Percentiles rank a stretch among this genome's conserved stretches.
phyloP scores from a whole-genome alignment of 192 early-diverging fungal species.

The Funneliformis mosseae region DNA sequence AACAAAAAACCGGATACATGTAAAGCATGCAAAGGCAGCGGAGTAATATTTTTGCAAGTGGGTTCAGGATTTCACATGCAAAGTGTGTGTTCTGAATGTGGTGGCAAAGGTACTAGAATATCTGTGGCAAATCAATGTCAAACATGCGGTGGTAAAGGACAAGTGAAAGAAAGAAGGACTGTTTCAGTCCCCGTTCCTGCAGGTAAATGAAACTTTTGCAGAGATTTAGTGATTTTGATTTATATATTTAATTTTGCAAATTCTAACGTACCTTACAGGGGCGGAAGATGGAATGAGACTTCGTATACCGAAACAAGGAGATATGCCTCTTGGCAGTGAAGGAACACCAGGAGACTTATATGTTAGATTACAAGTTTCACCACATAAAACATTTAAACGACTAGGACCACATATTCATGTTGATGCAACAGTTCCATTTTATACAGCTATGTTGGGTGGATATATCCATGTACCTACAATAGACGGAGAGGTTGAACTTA shows the following conservation, averaged over 20 bases:
- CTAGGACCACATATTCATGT: conserved; percentile 81
- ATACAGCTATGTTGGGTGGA: conserved; percentile 88
- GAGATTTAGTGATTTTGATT: background rate
- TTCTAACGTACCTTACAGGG: conserved; percentile 42
- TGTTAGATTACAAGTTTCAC: conserved; percentile 75
- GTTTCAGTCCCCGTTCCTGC: conserved; percentile 81
- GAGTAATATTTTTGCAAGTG: conserved; percentile 76
- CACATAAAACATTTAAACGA: conserved; percentile 78
- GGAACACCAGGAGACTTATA: conserved; percentile 84
- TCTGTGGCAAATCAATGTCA: conserved; percentile 67
- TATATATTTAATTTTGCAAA: background rate
- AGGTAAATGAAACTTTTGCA: conserved; percentile 38
- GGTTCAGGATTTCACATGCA: conserved; percentile 90
- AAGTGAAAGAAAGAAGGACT: conserved; percentile 71
- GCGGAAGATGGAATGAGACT: conserved; percentile 84
- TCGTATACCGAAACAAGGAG: conserved; percentile 76
- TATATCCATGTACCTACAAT: conserved; percentile 85
- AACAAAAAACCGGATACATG: conserved; percentile 76
- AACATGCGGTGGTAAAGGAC: conserved; percentile 80
- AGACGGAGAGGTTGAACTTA: conserved; percentile 95
- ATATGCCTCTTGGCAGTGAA: conserved; percentile 72
- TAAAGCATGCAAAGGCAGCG: conserved; percentile 77
- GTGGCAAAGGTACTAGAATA: conserved; percentile 77
- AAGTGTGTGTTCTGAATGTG: conserved; percentile 80
- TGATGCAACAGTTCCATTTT: conserved; percentile 76